Conservation (phyloP, 1,284 basidiomycete genomes). For the Cystobasidium sp. region DNA sequence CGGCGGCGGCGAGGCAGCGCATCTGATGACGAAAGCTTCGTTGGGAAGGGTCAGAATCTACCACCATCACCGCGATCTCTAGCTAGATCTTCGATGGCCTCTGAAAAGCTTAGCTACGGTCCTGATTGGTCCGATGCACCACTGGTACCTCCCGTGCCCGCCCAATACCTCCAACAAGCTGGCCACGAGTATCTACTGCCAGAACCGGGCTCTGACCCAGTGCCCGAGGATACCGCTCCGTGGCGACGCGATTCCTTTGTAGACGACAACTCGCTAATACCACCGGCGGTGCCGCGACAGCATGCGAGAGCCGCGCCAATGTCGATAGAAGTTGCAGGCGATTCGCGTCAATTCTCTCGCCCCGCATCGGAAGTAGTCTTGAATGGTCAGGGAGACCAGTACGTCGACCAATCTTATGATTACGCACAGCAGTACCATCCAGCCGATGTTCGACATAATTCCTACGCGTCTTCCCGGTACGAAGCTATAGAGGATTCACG, state of each 20-base stretch:
- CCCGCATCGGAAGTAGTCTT: constrained; percentile 39
- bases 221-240: constrained; percentile 20
- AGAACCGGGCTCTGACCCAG: constrained; percentile 20
- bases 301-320: neutral
- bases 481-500: constrained; percentile 26
- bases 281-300: constrained; percentile 12
- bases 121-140: constrained; percentile 23
- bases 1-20: neutral
- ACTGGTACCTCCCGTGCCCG: constrained; percentile 6
- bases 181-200: constrained; percentile 9
- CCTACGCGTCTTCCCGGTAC: constrained; percentile 26
- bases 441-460: constrained; percentile 32
- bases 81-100: neutral
- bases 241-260: neutral
- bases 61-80: constrained; percentile 13
- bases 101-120: neutral
- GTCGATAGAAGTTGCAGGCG: constrained; percentile 23
- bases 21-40: constrained; percentile 23
- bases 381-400: constrained; percentile 3
- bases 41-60: neutral
- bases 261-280: neutral
- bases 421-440: constrained; percentile 3
- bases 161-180: neutral
- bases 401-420: constrained; percentile 12
- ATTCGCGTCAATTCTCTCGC: constrained; percentile 31